Base-by-base conservation (phyloP, 495 filamentous ascomycete genomes). In the Immersiella caudata region DNA sequence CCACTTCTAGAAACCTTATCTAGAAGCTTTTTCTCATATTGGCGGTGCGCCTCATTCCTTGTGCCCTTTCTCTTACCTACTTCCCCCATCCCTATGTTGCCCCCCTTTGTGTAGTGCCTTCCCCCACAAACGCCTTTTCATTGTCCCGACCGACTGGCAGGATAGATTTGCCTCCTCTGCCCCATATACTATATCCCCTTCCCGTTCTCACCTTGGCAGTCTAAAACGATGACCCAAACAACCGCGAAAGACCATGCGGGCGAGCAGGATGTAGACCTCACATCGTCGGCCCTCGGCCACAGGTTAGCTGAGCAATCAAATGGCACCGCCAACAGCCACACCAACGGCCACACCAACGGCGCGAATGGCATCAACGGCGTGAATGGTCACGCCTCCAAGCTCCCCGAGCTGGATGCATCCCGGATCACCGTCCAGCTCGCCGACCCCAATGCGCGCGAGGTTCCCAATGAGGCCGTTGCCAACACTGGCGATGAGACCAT, bases 381-480 rank as follows among this genome's bases (percentile, higher is more conserved):
- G 58, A 71, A 71, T 70, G 60, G 68, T 62, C 49, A 68, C 57
- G 11, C 63, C 11, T 55, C 75, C 50, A 70, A 73, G 40, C 54
- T 74, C 24, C 70, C 73, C 1, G 72, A 77, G 60, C 86, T 97
- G 46, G 88, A 97, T 74, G 88, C 87, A 73, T 93, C 92, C 54
- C 87, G 86, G 66, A 83, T 94, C 75, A 88, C 79, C 64, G 85
- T 89, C 78, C 90, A 85, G 67, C 82, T 85, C 67, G 91, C 90
- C 62, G 70, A 77, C 63, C 86, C 84, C 62, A 81, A 82, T 22
- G 88, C 89, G 0, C 89, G 89, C 67, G 70, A 87, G 54, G 90
- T 96, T 50, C 93, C 92, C 60, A 75, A 82, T 35, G 84, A 85
- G 40, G 85, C 82, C 5, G 72, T 80, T 35, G 75, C 81, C 56